Percentiles rank a stretch among this genome's conserved stretches.
phyloP scores from a whole-genome alignment of 768 basidiomycete genomes.

The Serpula lacrymans region DNA sequence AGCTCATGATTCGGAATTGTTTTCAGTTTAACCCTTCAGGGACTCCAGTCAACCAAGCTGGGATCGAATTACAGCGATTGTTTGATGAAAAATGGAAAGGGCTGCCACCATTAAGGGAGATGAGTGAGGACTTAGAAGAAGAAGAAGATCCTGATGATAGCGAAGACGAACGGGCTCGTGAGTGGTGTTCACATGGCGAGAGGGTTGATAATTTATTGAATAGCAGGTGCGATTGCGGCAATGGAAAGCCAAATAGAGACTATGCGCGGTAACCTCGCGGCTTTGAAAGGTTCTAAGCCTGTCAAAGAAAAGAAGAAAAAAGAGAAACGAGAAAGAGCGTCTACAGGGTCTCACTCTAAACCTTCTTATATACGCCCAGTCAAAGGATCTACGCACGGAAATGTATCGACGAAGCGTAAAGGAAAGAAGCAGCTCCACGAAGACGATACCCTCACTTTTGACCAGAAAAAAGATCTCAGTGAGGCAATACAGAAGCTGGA shows the following conservation, averaged over 20 bases:
- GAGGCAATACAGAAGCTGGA: slow-evolving; percentile 90
- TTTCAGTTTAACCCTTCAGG: slow-evolving; percentile 87
- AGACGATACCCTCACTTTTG: slow-evolving; percentile 84
- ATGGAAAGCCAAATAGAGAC: slow-evolving; percentile 83
- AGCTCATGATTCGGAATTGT: slow-evolving; percentile 93
- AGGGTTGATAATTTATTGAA: slow-evolving; percentile 16
- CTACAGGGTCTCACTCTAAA: slow-evolving; percentile 66
- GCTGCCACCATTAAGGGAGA: slow-evolving; percentile 59
- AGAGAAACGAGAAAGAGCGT: slow-evolving; percentile 56
- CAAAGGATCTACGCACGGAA: slow-evolving; percentile 37
- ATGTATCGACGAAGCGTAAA: slow-evolving; percentile 51
- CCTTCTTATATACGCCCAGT: slow-evolving; percentile 42
- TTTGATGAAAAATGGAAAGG: slow-evolving; percentile 93
- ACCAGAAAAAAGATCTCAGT: slow-evolving; percentile 98
- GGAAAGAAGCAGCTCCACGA: slow-evolving; percentile 66
- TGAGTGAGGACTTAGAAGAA: slow-evolving; percentile 59
- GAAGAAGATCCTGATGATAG: slow-evolving; percentile 61
- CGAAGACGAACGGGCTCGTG: slow-evolving; percentile 70
- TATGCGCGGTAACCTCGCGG: slow-evolving; percentile 67
- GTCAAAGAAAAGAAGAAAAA: slow-evolving; percentile 72
- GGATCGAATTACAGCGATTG: slow-evolving; percentile 75
- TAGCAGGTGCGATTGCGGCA: slow-evolving; percentile 62
- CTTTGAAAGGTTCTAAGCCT: slow-evolving; percentile 51
- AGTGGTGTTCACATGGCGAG: slow-evolving; percentile 24
- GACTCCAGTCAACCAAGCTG: slow-evolving; percentile 83